Evolutionary conservation across 768 basidiomycete genomes (phyloP), one percentile per base, ranked within the genome.

Genomic region (Lentinula guzmanii): DNA sequence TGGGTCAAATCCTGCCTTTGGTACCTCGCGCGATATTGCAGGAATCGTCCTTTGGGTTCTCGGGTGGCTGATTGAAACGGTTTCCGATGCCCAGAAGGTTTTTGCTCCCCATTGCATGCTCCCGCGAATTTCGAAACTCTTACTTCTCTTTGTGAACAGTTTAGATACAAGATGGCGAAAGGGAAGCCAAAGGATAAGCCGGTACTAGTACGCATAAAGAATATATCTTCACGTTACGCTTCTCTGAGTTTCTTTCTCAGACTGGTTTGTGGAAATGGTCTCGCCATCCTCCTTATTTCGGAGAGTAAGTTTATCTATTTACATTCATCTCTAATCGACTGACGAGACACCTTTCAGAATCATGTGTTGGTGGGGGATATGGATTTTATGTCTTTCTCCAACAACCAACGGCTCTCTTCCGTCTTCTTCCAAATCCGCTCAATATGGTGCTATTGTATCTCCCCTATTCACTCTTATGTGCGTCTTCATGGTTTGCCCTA

Each of bases 271-370:
- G 84, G 84, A 72, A 68, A 11, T 85, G 79, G 77, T 82, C 82
- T 24, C 79, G 87, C 3, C 86, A 89, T 65, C 87, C 87, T 18
- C 84, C 86, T 0, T 89, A 88, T 68, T 87, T 88, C 65, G 87
- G 87, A 67, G 87, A 89, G 82, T 86, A 72, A 68, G 79, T 77
- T 13, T 1, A 15, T 67, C 8, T 33, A 7, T 16, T 55, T 24
- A 21, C 52, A 31, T 34, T 10, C 18, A 39, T 8, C 28, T 7
- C 21, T 33, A 9, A 21, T 51, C 24, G 8, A 18, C 37, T 18
- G 16, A 35, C n/a, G 7, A 51, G 9, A 42, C 24, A 67, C 11
- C 28, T 18, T 31, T 1, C 62, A 83, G 82, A 68, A 86, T 84
- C 59, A 69, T 84, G 61, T 85, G 82, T 65, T 86, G 84, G 83